These are phyloP conservation scores for Ophiostoma himal-ulmi DNA, from an alignment of 2,329 filamentous ascomycete genomes.

Conservation along the genomic window DNA sequence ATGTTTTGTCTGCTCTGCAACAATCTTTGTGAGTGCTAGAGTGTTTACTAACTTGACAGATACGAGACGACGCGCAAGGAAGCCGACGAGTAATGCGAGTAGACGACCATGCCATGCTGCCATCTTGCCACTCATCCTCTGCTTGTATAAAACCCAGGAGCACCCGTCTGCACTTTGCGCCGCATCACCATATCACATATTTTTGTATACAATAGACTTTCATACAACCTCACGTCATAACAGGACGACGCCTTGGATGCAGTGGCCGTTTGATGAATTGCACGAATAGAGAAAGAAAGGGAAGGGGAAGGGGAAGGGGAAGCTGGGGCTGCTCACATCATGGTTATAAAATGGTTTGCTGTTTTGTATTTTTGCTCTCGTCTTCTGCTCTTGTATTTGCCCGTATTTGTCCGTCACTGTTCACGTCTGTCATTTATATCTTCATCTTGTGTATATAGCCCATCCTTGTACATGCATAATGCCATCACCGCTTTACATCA, in stretches of 20 bases:
- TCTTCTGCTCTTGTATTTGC: neutral
- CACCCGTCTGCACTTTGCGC: neutral
- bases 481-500: constrained; percentile 24
- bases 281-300: neutral
- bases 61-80: constrained; percentile 13
- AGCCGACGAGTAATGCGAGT: neutral
- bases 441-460: constrained; percentile 16
- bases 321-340: neutral
- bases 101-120: neutral
- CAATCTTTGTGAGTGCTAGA: neutral
- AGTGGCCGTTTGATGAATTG: neutral
- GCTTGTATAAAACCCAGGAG: neutral
- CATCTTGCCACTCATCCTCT: neutral
- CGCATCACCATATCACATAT: neutral
- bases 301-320: neutral
- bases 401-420: neutral
- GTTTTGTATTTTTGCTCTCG: neutral
- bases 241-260: neutral
- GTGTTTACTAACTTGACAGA: neutral
- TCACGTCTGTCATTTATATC: neutral
- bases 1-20: constrained; percentile 32
- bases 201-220: neutral
- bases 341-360: neutral
- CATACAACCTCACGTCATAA: neutral
- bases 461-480: constrained; percentile 21